These are phyloP conservation scores for Trametes pubescens DNA, from an alignment of 1,284 basidiomycete species.

Conservation along the genomic window DNA sequence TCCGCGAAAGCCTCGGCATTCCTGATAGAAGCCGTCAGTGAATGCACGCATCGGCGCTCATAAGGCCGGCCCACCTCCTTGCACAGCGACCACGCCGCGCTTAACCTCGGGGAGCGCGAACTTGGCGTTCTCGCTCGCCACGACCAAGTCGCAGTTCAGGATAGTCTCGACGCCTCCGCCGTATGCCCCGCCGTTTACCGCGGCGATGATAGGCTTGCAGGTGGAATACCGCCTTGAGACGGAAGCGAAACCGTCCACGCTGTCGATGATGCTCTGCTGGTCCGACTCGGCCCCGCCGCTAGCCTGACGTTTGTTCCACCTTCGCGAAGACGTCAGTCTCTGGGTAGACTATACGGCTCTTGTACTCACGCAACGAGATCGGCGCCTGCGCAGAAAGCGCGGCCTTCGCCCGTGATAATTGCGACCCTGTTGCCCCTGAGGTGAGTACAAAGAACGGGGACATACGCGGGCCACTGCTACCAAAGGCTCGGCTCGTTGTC, in stretches of 20 bases:
- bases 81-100: conserved; percentile 78
- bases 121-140: conserved; percentile 75
- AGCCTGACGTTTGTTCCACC: conserved; percentile 62
- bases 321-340: conserved; percentile 33
- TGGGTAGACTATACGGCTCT: conserved; percentile 3
- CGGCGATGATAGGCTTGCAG: conserved; percentile 84
- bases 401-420: conserved; percentile 80
- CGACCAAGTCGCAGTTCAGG: conserved; percentile 84
- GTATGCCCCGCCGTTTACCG: conserved; percentile 81
- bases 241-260: conserved; percentile 77
- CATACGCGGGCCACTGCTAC: conserved; percentile 44
- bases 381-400: conserved; percentile 84
- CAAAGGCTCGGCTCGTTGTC: conserved; percentile 78
- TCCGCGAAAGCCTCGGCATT: conserved; percentile 69
- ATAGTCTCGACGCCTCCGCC: conserved; percentile 86
- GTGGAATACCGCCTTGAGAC: conserved; percentile 72
- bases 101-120: conserved; percentile 87
- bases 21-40: conserved; percentile 45
- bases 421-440: conserved; percentile 61
- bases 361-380: conserved; percentile 73
- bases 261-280: conserved; percentile 49
- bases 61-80: conserved; percentile 62
- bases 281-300: conserved; percentile 52
- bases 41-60: neutral
- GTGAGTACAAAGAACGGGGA: neutral